Percentiles rank a stretch among this genome's conserved stretches.
Evolutionary conservation across 2,329 filamentous ascomycete genomes (phyloP).

Genomic region (Claviceps sp.): DNA sequence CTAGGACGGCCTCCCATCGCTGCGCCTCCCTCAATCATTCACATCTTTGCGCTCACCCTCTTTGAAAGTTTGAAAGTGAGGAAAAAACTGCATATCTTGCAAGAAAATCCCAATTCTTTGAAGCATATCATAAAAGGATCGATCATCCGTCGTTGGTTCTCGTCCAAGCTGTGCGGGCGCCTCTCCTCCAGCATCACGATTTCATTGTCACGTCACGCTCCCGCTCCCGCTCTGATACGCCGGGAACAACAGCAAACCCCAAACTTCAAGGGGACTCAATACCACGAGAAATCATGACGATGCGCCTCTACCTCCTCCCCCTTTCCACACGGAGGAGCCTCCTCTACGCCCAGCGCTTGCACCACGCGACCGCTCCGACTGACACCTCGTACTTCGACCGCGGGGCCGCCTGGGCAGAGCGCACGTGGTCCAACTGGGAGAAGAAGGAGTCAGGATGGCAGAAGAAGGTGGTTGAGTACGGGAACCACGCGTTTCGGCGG

Average conservation of each 20-base stretch:
- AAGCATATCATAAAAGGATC: too few species aligned
- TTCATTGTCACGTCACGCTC: not conserved
- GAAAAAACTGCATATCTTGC: too few species aligned
- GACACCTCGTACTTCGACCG: conserved; percentile 49
- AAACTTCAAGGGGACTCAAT: conserved; percentile 2
- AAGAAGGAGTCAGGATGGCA: conserved; percentile 77
- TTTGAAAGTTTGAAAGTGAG: too few species aligned
- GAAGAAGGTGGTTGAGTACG: conserved; percentile 70
- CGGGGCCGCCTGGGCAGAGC: conserved; percentile 55
- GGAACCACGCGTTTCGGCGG: conserved; percentile 70
- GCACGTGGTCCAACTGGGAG: conserved; percentile 80
- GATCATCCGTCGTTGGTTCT: too few species aligned
- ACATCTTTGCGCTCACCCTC: too few species aligned
- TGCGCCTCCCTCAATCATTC: not conserved
- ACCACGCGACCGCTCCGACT: conserved; percentile 36
- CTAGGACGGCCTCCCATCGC: not conserved
- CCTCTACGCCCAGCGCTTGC: conserved; percentile 74
- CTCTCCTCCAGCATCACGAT: not conserved
- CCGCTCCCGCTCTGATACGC: conserved; percentile 8
- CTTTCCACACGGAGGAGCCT: conserved; percentile 84
- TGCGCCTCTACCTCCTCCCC: conserved; percentile 90
- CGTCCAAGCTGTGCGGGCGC: not conserved
- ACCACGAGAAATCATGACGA: conserved; percentile 21
- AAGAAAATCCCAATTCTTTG: too few species aligned
- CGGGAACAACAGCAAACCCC: conserved; percentile 4